Percentiles rank a stretch among this genome's conserved stretches.
These are phyloP conservation scores for Emericellopsis terricola DNA, from an alignment of 495 filamentous ascomycete species.

Conservation along the genomic window DNA sequence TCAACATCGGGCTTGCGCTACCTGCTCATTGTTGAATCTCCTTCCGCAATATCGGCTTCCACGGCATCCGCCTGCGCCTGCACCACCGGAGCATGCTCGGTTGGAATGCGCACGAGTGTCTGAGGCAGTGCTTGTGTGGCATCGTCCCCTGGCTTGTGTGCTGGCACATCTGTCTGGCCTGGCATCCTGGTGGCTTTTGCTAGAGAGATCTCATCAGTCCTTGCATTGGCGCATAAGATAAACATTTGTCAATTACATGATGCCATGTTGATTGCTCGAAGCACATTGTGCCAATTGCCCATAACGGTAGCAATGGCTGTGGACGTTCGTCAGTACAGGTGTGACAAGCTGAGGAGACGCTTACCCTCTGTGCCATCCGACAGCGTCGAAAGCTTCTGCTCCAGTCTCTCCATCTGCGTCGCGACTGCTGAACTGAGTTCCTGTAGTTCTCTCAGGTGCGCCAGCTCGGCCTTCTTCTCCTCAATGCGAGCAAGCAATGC, in stretches of 20 bases:
- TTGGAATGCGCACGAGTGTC: conserved; percentile 66
- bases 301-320: conserved; percentile 81
- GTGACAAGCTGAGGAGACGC: neutral
- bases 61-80: conserved; percentile 29
- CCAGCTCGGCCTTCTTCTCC: conserved; percentile 85
- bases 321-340: conserved; percentile 1
- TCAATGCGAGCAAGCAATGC: conserved; percentile 72
- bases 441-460: conserved; percentile 70
- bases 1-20: conserved; percentile 10
- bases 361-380: conserved; percentile 86
- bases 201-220: no score
- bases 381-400: conserved; percentile 72
- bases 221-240: no score
- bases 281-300: conserved; percentile 90
- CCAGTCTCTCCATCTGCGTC: conserved; percentile 76
- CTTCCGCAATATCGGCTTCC: conserved; percentile 16
- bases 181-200: conserved; percentile 28
- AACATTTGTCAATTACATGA: conserved; percentile 46
- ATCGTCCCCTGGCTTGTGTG: no score
- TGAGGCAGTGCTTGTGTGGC: conserved; percentile 62
- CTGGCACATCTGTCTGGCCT: no score
- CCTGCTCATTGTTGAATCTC: conserved; percentile 15
- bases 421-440: conserved; percentile 79
- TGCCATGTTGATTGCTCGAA: conserved; percentile 87
- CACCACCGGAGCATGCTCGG: conserved; percentile 41